Base-by-base conservation (phyloP, 306 rosid genomes). In the Macrotyloma uniflorum region DNA sequence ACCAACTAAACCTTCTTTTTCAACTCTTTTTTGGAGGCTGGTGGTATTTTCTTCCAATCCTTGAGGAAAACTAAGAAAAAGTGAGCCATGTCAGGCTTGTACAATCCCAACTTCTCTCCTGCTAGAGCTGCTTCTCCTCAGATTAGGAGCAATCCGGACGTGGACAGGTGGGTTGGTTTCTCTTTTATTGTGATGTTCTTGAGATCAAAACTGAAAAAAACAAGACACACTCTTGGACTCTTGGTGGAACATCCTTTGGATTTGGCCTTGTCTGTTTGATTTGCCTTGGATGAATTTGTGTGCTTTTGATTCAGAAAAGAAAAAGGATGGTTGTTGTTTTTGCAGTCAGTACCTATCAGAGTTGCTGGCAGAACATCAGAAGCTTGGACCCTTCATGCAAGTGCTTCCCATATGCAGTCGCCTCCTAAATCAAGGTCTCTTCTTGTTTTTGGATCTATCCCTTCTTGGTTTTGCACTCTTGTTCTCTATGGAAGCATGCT, bases 101-200 rank as follows among this genome's bases (percentile, higher is more conserved):
- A 90, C 58, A 91, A 89, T 86, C 83, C 90, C 85, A 93, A 93
- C 88, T 93, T 93, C 89, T 93, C 98, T 30, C 98, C 95, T 20
- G 97, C 90, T 32, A 88, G 98, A 89, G 93, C 98, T 67, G 98
- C 86, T 83, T 93, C 98, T 77, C 96, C 98, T 20, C 98, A 91
- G 88, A 93, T 93, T 90, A 90, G 98, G 85, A 86, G 78, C 84
- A 80, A 85, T 77, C 79, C 90, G 22, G 97, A 93, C 59, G 92
- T 88, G 28, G 98, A 93, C 83, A 91, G 97, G 97, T 67, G 65
- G 46, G 38, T 38, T 38, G 16, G 53, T 83, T 42, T 8, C 15
- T 33, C 32, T 55, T 55, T 4, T 32, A 5, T 33, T n/a, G 70
- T 71, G 20, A 35, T 43, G 40, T 53, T 77, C 30, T 53, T 53